Evolutionary conservation across 164 flowering plant species (phyloP), one percentile per base, ranked within the genome.

Genomic region (Buxus sempervirens): DNA sequence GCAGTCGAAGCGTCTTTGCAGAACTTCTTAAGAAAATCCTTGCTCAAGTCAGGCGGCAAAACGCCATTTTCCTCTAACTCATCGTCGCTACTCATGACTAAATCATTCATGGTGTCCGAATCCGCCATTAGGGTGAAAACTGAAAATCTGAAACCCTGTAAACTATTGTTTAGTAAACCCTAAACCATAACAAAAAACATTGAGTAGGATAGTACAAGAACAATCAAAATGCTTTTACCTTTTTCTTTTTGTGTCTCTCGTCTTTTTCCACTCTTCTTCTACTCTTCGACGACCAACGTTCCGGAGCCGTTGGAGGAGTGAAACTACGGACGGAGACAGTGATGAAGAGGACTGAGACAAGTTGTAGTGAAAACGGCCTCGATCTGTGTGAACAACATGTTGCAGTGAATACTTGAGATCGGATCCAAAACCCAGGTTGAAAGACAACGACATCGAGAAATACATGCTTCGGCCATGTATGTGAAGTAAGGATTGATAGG

Each of bases 1-100:
- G 81, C 60, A n/a, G 69, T 70, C 0, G 96, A 68, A 0, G 88
- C 93, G 38, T 85, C 82, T 63, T 68, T 82, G 62, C 85, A 82
- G 63, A 89, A 85, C 10, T 48, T 76, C 12, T 60, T 77, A 41
- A 91, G 66, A 63, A 24, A 58, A 14, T 75, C 77, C 69, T 79
- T 81, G 14, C 72, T 83, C 28, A 85, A 24, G 0, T 70, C 78
- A 5, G 41, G 49, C 51, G 18, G 51, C 12, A 45, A 15, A 45
- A 45, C 51, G 51, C 51, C 51, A 45, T 45, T 45, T 45, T 10
- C 14, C 5, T 45, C 51, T 15, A 45, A 1, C 12, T 45, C 51
- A 45, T 10, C 14, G 18, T 45, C 51, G 12, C 51, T 45, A 45
- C 51, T 45, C 51, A 45, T 45, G 10, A 45, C 51, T 45, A 15